A percentile compares a stretch with the other conserved stretches of the same genome.
Conservation (phyloP, 306 rosid species). For the Vicia sativa region DNA sequence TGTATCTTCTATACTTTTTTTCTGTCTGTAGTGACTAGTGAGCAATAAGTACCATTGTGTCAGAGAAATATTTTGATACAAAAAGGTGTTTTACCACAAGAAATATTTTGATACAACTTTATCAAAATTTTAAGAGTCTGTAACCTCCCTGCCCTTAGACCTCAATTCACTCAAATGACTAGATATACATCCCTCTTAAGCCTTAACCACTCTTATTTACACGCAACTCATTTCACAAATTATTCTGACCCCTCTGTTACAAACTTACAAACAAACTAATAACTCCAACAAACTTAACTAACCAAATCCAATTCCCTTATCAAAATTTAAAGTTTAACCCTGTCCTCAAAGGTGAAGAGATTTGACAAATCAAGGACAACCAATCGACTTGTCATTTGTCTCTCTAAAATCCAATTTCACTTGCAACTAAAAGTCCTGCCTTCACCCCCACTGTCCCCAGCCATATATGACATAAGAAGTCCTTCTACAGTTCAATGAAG, state of each 20-base stretch:
- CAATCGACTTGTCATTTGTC: constrained; percentile 1
- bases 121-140: background rate
- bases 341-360: background rate
- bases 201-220: background rate
- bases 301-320: background rate
- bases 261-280: background rate
- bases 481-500: constrained; percentile 1
- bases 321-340: background rate
- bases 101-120: background rate
- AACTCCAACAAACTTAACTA: background rate
- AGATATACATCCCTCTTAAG: background rate
- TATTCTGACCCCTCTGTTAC: background rate
- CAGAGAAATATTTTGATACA: background rate
- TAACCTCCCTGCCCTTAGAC: background rate
- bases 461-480: too few species aligned
- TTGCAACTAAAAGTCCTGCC: background rate
- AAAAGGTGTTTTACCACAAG: background rate
- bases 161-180: background rate
- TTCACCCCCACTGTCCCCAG: background rate
- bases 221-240: background rate
- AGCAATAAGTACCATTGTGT: constrained; percentile 11
- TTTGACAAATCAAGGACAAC: constrained; percentile 8
- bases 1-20: background rate
- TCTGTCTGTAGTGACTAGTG: background rate
- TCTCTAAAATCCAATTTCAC: constrained; percentile 1